phyloP scores from a whole-genome alignment of 2,329 filamentous ascomycete species.

The Penicillium sp. region DNA sequence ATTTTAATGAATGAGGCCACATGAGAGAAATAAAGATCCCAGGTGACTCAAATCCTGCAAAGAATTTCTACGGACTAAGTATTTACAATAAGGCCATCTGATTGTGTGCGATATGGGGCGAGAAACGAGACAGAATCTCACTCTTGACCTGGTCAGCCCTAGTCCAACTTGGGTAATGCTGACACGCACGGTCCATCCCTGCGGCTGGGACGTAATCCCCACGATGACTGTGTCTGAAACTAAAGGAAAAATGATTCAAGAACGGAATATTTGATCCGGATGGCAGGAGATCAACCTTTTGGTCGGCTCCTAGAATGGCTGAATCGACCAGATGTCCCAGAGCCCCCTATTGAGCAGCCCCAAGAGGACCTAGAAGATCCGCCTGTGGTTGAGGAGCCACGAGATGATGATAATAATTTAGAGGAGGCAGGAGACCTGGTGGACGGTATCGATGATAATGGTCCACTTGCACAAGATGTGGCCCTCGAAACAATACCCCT shows the following conservation, averaged over 20 bases:
- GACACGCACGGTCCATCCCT: not conserved
- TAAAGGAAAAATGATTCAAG: not conserved
- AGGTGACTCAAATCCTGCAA: too few relatives aligned
- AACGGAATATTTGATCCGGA: not conserved
- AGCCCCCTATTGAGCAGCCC: not conserved
- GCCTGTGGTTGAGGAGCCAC: not conserved
- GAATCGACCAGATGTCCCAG: not conserved
- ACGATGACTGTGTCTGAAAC: not conserved
- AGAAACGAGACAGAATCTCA: not conserved
- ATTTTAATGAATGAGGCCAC: too few relatives aligned
- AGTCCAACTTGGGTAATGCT: not conserved
- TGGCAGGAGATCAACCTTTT: not conserved
- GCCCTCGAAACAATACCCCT: not conserved
- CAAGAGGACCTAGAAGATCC: not conserved
- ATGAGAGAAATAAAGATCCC: too few relatives aligned
- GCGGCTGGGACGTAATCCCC: not conserved
- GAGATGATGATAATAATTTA: not conserved
- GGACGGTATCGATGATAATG: not conserved
- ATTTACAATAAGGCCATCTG: too few relatives aligned
- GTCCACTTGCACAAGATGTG: not conserved
- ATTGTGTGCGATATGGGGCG: not conserved
- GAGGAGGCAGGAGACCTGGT: not conserved
- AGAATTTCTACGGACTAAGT: too few relatives aligned
- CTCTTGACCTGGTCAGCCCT: not conserved
- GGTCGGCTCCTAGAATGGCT: not conserved